Evolutionary conservation across 352 stramenopile species (phyloP), one percentile per base, ranked within the genome.

Genomic region (Globisporangium nunn): DNA sequence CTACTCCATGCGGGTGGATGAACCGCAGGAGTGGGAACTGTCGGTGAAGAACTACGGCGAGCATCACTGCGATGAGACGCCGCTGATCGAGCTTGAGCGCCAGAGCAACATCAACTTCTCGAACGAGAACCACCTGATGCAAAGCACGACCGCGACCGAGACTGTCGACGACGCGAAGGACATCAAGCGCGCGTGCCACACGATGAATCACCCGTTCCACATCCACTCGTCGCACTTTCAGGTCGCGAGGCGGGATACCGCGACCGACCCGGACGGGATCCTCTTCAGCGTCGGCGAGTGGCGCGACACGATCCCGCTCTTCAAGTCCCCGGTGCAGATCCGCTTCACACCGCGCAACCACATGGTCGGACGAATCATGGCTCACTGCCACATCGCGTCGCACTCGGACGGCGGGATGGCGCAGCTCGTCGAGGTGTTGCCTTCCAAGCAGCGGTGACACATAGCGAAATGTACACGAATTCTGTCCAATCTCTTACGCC

Each of bases 201-300:
- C 75, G 18, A 88, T 90, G 80, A 88, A 72, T 31, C 79, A 90
- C 47, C 79, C 79, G 47, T 92, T 90, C 67, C 82, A 92, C 61
- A 83, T 92, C 52, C 82, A 92, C 70, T 68, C 68, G 40, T 82
- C 75, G 43, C 82, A 90, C 60, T 89, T 92, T 50, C 78, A 88
- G 61, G 64, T 90, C 41, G 75, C 75, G 18, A 63, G 54, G 35
- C 70, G 79, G 50, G 71, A 75, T 30, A 62, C 62, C 6, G 62
- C 48, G 35, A 63, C 74, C 1, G 78, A 88, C 50, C 74, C 78
- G 3, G 70, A 87, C 51, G 69, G 71, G 6, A 37, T 87, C 44
- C 62, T 89, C 41, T 91, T 85, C 52, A 47, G 62, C 6, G 54
- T 85, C 4, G 78, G 78, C 45, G 81, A 89, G 66, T 91, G 81